Base-by-base conservation (phyloP, 306 rosid species). In the Amphicarpaea edgeworthii region DNA sequence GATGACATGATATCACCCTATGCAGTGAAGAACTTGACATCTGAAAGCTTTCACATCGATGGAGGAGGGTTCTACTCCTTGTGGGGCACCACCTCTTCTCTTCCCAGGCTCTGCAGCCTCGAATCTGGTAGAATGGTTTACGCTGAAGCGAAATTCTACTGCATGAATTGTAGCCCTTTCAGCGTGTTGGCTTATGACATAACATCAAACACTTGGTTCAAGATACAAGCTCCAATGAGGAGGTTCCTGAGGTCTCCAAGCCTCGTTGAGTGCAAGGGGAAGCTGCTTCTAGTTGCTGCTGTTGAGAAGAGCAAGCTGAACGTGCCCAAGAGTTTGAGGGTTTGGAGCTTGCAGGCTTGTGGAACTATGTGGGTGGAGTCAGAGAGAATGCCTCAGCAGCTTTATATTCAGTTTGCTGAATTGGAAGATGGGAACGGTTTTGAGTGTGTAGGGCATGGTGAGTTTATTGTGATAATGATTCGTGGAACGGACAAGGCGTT, bases 301-400 rank as follows among this genome's bases (percentile, higher is more conserved):
- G 99, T 90, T 6, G 98, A 96, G 81, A 96, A 96, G 82, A 96
- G 98, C 50, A 91, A 89, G 84, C 83, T 96, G 51, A 92, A 96
- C 20, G 93, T 92, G 7, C 99, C 99, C 0, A 88, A 81, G 63
- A 96, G 99, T 79, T 74, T 96, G 20, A 83, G 99, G 85, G 82
- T 96, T 0, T 96, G 99, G 99, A 83, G 83, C 1, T 62, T 96
- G 70, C 97, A 96, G 17, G 58, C 83, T 0, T 96, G 98, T 59
- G 99, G 98, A 12, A 81, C 85, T 0, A 87, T 88, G 54, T 96
- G 99, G 99, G 86, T 89, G 51, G 99, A 96, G 59, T 82, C 87
- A n/a, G 98, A 96, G 61, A 87, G 99, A 57, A 95, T 95, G 99
- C 99, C 99, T 0, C 98, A 89, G 40, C 96, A 89, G 34, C 89